These are phyloP conservation scores for Trichoderma asperelloides DNA, from an alignment of 495 filamentous ascomycete genomes.

Conservation along the genomic window DNA sequence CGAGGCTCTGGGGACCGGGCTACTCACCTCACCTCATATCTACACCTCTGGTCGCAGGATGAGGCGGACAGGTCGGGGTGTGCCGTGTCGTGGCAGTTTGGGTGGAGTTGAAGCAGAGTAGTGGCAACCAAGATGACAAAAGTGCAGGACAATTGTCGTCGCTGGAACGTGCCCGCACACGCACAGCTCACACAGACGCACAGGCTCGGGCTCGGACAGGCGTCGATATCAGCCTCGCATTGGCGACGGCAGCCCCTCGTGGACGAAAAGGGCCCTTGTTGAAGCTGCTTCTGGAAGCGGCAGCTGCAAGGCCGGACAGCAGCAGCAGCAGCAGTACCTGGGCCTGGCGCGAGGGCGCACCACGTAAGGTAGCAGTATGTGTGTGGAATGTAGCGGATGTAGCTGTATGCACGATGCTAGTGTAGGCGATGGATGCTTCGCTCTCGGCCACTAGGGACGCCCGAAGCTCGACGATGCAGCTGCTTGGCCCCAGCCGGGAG, in stretches of 20 bases:
- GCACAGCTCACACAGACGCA: neutral
- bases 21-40: conserved; percentile 7
- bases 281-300: conserved; percentile 5
- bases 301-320: neutral
- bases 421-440: neutral
- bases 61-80: neutral
- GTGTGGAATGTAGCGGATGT: neutral
- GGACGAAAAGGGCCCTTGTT: neutral
- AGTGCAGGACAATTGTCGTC: neutral
- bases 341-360: conserved; percentile 1
- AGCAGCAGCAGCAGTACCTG: neutral
- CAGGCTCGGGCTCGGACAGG: neutral
- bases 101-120: neutral
- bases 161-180: neutral
- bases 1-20: neutral
- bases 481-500: neutral
- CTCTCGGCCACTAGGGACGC: neutral
- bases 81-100: conserved; percentile 1
- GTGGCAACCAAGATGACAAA: neutral
- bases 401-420: conserved; percentile 1
- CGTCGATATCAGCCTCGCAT: conserved; percentile 1
- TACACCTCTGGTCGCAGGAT: neutral
- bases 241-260: neutral
- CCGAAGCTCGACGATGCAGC: neutral
- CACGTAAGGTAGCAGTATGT: neutral